Base-by-base conservation (phyloP, 2,329 filamentous ascomycete species). In the Penicillium sp. region DNA sequence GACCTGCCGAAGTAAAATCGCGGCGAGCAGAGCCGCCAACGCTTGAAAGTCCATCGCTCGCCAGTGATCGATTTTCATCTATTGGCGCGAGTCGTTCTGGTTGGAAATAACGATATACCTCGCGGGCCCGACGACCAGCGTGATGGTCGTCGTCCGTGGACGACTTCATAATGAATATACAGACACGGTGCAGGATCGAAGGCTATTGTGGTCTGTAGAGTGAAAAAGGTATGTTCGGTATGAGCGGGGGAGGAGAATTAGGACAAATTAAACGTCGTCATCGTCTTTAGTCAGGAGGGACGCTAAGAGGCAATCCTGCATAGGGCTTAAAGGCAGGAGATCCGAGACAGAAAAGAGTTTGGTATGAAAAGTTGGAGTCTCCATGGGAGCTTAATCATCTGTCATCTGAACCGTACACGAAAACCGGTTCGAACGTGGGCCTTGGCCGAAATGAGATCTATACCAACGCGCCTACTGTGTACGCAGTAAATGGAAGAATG, bases 61-160 rank as follows among this genome's bases (percentile, higher is more conserved):
- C 28, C 8, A 28, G 18, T 14, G 36, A 22, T 3, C 4, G 25
- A 19, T 48, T 22, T 14, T 50, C 50, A 16, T 43, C 33, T 29
- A 49, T 53, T 3, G 50, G 31, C 3, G 40, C 35, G 2, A 50
- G 37, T 16, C 45, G 45, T 16, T 55, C 50, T 1, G 68, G 67
- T 14, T 64, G 62, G 44, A 71, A 69, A 48, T 67, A 71, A 29
- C 68, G 65, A 55, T 70, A 71, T 14, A 70, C 59, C 50, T 70
- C 68, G 27, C 68, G 64, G 28, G 59, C 64, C 51, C 68, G 55
- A 41, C 66, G 66, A 38, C 63, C 62, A 16, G 61, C 56, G 30
- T 46, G 55, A 41, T 63, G 62, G 28, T 64, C 58, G 36, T 58
- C 47, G 28, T 53, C 49, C 7, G 11, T 38, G 9, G 22, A 13